Evolutionary conservation across 257 asterid species (phyloP), one percentile per base, ranked within the genome.

Genomic region (Coffea eugenioides): DNA sequence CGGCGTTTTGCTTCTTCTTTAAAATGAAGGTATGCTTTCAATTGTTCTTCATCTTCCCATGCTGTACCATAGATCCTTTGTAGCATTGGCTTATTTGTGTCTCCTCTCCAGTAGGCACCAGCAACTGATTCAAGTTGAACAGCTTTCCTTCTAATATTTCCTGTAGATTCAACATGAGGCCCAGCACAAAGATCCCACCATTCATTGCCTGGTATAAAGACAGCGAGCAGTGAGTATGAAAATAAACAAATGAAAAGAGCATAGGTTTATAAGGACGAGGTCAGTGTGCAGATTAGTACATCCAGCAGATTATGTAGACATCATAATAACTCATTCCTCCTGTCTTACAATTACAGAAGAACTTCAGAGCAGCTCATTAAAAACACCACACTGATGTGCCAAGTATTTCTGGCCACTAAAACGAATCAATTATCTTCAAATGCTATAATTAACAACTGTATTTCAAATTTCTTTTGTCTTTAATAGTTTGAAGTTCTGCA

Each of bases 181-280:
- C 99, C 99, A 74, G 98, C 99, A 91, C 99, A 95, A 84, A 95
- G 98, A 88, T 93, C 98, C 99, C 99, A 95, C 99, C 99, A 95
- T 85, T 95, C 97, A 83, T 88, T 78, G 76, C 97, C 99, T 94
- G 65, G 51, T 80, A 75, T 80, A 74, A 27, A 77, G 57, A 74
- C 34, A 76, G 69, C 41, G 75, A 20, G 43, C 73, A 48, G 71
- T 16, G 39, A 80, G 8, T 61, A 70, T 15, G 67, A 23, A 36
- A 78, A 21, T 12, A 73, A 52, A 39, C 9, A n/a, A 73, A 73
- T 27, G 3, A 12, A 46, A 56, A 46, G 1, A 46, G 51, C 51
- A 46, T 46, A 6, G 51, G 51, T 46, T 6, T 46, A 46, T 46
- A 6, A 46, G 51, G 51, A 7, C n/a, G 41, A 61, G 56, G 34